These are phyloP conservation scores for Epichloe gansuensis DNA, from an alignment of 2,329 filamentous ascomycete species.

Conservation along the genomic window DNA sequence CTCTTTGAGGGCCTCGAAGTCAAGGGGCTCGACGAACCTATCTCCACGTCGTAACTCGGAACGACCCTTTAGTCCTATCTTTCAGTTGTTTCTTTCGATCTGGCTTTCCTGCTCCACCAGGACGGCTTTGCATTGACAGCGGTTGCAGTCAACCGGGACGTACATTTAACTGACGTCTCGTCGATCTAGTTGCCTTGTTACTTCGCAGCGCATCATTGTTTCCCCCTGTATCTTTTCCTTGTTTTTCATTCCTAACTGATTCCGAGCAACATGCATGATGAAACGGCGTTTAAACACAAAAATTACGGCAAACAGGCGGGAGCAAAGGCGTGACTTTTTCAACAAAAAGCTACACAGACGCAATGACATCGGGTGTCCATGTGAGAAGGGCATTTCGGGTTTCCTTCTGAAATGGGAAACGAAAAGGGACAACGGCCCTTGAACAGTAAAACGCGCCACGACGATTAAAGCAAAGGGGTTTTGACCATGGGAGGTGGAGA, in stretches of 20 bases:
- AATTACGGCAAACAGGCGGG: slow-evolving; percentile 10
- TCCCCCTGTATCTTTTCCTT: slow-evolving; percentile 8
- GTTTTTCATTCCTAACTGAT: slow-evolving; percentile 9
- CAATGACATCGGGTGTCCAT: not conserved
- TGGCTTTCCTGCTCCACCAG: slow-evolving; percentile 7
- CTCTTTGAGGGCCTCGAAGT: slow-evolving; percentile 70
- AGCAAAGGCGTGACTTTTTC: slow-evolving; percentile 24
- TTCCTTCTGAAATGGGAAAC: not conserved
- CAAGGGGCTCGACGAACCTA: slow-evolving; percentile 43
- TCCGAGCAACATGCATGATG: slow-evolving; percentile 4
- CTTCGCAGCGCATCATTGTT: not conserved
- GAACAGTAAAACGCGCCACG: slow-evolving; percentile 7
- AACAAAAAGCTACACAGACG: slow-evolving; percentile 27
- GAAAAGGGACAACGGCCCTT: slow-evolving; percentile 4
- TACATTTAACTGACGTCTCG: slow-evolving; percentile 6
- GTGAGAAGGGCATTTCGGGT: not conserved
- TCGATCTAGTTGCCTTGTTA: not conserved
- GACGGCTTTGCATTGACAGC: slow-evolving; percentile 7
- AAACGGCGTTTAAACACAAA: slow-evolving; percentile 5
- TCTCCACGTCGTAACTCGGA: slow-evolving; percentile 5
- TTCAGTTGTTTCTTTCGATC: not conserved
- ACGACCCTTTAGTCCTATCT: not conserved
- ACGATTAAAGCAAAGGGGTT: slow-evolving; percentile 1
- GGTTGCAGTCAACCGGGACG: slow-evolving; percentile 3
- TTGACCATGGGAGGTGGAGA: not conserved